Evolutionary conservation across 176 grass and related monocot genomes (phyloP), one percentile per base, ranked within the genome.

Genomic region (Aechmea fasciata): DNA sequence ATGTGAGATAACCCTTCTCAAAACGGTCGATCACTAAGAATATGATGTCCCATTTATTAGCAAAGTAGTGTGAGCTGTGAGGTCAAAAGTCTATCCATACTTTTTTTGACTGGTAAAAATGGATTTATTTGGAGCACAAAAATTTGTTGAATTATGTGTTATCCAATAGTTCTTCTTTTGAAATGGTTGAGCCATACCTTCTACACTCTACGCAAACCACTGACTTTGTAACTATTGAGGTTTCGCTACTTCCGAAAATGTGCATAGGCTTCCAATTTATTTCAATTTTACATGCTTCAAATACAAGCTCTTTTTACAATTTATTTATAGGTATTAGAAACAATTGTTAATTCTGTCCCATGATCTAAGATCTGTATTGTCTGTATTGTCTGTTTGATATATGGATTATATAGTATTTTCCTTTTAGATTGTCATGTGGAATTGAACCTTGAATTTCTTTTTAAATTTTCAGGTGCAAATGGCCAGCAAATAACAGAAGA

Each of bases 391-490:
- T 70, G 18, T 70, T 51, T 9, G 50, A 49, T 47, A 69, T 75
- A 59, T 49, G 24, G 10, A 67, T 41, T 1, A 26, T 26, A 26
- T 26, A 47, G 4, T 48, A 47, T 67, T 17, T 28, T 67, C 47
- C 29, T 47, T 7, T 67, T 10, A 67, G 54, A 75, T 66, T 67
- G 69, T 15, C 13, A 51, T 53, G 9, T 59, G 54, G n/a, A 59
- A n/a, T 11, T 66, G 47, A 48, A 26, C 25, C 73, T n/a, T 62
- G 65, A 81, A 19, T 10, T 64, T 71, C 23, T 69, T 79, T 73
- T 63, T 82, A 41, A 41, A 6, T 41, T 83, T 88, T 57, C 77
- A 99, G 94, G 94, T 83, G 70, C 50, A 73, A 90, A 71, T 70
- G 83, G 52, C 57, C 77, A 49, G 47, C 79, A 66, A n/a, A 49